These are phyloP conservation scores for Phytophthora pistaciae DNA, from an alignment of 352 stramenopile genomes.

Conservation along the genomic window DNA sequence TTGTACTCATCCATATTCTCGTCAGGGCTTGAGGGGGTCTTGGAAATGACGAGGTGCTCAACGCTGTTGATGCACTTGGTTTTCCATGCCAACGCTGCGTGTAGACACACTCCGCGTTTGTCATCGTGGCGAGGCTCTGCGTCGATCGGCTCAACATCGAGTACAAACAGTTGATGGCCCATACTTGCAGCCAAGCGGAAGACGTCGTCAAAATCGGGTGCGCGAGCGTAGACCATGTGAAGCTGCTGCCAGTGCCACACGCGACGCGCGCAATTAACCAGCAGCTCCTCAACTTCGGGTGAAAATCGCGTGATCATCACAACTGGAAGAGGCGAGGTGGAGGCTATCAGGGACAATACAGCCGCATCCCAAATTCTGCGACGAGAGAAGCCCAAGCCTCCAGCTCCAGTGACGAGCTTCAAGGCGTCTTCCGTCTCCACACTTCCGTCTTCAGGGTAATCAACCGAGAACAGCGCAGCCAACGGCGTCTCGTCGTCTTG, in stretches of 20 bases:
- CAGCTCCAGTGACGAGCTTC: slow-evolving; percentile 23
- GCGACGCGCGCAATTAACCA: slow-evolving; percentile 48
- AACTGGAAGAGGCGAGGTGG: slow-evolving; percentile 31
- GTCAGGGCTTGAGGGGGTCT: neutral
- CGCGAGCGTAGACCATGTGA: slow-evolving; percentile 48
- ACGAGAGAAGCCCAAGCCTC: slow-evolving; percentile 50
- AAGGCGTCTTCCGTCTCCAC: slow-evolving; percentile 8
- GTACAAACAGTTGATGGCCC: slow-evolving; percentile 64
- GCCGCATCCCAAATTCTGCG: slow-evolving; percentile 53
- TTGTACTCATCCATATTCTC: neutral
- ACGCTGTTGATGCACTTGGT: slow-evolving; percentile 22
- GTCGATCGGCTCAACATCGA: slow-evolving; percentile 63
- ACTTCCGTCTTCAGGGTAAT: slow-evolving; percentile 9
- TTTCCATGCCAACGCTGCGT: slow-evolving; percentile 46
- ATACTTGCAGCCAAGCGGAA: slow-evolving; percentile 47
- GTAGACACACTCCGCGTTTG: slow-evolving; percentile 18
- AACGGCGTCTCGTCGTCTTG: slow-evolving; percentile 18
- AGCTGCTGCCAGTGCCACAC: slow-evolving; percentile 59
- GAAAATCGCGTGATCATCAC: slow-evolving; percentile 59
- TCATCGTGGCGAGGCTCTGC: slow-evolving; percentile 12
- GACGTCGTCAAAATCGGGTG: slow-evolving; percentile 41
- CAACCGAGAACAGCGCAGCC: slow-evolving; percentile 20
- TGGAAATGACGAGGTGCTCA: slow-evolving; percentile 34
- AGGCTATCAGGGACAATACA: slow-evolving; percentile 44
- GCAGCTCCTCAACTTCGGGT: slow-evolving; percentile 46